phyloP scores from a whole-genome alignment of 352 stramenopile species.

The Pythium diclinum region DNA sequence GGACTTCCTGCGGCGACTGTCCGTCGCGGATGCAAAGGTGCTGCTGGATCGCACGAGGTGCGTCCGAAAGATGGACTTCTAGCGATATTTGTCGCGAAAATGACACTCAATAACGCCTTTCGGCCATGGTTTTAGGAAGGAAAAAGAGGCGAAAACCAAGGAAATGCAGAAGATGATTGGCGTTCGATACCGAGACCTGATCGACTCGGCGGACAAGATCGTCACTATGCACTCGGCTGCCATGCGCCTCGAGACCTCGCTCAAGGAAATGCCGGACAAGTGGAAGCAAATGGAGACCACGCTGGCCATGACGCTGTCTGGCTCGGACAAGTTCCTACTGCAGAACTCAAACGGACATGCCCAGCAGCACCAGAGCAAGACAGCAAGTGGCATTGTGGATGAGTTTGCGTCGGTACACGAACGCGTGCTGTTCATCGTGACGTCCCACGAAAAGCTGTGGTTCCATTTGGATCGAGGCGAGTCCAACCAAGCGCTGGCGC shows the following conservation, averaged over 20 bases:
- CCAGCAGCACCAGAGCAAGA: not conserved
- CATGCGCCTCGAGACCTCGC: slow-evolving; percentile 68
- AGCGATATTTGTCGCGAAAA: not conserved
- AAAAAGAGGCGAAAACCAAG: slow-evolving; percentile 85
- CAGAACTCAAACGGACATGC: slow-evolving; percentile 8
- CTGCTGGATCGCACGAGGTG: slow-evolving; percentile 75
- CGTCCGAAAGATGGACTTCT: slow-evolving; percentile 7
- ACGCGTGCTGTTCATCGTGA: slow-evolving; percentile 52
- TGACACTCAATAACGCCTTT: not conserved
- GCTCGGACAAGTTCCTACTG: slow-evolving; percentile 16
- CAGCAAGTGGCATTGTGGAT: not conserved
- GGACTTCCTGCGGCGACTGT: slow-evolving; percentile 76
- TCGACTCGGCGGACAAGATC: slow-evolving; percentile 92
- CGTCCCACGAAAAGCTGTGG: slow-evolving; percentile 68
- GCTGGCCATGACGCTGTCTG: slow-evolving; percentile 33
- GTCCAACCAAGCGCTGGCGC: slow-evolving; percentile 41
- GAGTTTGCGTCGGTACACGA: slow-evolving; percentile 22
- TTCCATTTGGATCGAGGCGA: slow-evolving; percentile 61
- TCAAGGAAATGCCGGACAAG: slow-evolving; percentile 84
- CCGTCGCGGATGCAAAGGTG: slow-evolving; percentile 80
- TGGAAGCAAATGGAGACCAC: slow-evolving; percentile 65
- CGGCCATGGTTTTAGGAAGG: slow-evolving; percentile 40
- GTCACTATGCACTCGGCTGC: slow-evolving; percentile 90
- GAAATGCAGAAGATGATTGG: slow-evolving; percentile 93
- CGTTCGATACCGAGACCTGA: slow-evolving; percentile 90